These are phyloP conservation scores for Daedaleopsis nitida DNA, from an alignment of 768 basidiomycete species.

Conservation along the genomic window DNA sequence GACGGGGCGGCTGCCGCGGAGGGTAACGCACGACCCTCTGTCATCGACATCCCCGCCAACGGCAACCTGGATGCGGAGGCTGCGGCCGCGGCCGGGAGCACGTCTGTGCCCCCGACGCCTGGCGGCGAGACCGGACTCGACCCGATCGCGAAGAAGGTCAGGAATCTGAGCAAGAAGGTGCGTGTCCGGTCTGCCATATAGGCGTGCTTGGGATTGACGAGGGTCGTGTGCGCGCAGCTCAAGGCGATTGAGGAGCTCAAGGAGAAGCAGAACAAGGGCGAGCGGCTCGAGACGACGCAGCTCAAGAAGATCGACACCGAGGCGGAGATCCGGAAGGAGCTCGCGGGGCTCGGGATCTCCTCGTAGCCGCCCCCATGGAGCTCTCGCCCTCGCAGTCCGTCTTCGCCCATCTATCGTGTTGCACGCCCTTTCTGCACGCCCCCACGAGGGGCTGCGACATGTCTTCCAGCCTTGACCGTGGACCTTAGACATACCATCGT, in stretches of 20 bases:
- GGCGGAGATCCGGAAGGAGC: constrained; percentile 79
- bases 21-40: constrained; percentile 32
- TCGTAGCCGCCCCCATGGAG: constrained; percentile 12
- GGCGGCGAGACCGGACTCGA: constrained; percentile 64
- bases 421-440: not conserved
- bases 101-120: constrained; percentile 53
- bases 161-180: constrained; percentile 94
- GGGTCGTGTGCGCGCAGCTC: constrained; percentile 51
- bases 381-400: not conserved
- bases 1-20: constrained; percentile 24
- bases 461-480: no score
- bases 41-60: constrained; percentile 40
- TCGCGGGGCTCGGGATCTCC: constrained; percentile 41
- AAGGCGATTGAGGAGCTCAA: constrained; percentile 99
- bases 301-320: constrained; percentile 97
- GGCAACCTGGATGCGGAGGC: constrained; percentile 10
- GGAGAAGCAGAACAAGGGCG: constrained; percentile 86
- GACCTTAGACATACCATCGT: no score
- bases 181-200: not conserved
- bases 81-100: constrained; percentile 21
- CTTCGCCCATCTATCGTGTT: not conserved
- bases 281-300: constrained; percentile 92
- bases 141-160: constrained; percentile 85
- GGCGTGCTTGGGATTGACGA: not conserved
- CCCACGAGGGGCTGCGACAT: no score